A percentile compares a stretch with the other conserved stretches of the same genome.
phyloP scores from a whole-genome alignment of 2,329 filamentous ascomycete species.

The Paraconiothyrium brasiliense region DNA sequence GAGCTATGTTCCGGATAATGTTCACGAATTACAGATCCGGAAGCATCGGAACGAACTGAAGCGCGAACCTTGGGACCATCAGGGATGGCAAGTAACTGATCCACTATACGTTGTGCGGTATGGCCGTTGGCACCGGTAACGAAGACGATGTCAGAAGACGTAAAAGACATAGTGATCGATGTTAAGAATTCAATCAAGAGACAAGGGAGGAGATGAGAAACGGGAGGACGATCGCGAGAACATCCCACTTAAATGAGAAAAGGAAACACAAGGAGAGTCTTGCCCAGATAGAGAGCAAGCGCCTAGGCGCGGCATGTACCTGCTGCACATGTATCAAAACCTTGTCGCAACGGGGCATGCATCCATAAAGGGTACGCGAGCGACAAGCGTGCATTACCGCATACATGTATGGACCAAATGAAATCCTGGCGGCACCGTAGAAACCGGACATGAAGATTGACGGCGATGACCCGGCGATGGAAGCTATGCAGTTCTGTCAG shows the following conservation, averaged over 20 bases:
- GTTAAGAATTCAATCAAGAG: neutral
- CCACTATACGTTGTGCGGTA: slow-evolving; percentile 11
- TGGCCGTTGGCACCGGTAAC: slow-evolving; percentile 17
- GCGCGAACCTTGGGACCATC: slow-evolving; percentile 16
- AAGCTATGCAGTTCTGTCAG: no score
- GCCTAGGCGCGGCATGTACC: neutral
- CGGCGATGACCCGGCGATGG: no score
- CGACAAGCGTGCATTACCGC: neutral
- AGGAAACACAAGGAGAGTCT: neutral
- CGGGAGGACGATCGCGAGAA: neutral
- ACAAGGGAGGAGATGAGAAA: neutral
- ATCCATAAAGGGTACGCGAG: neutral
- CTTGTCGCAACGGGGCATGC: neutral
- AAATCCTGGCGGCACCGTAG: neutral
- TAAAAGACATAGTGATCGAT: slow-evolving; percentile 6
- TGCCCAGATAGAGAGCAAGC: neutral
- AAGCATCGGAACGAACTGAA: slow-evolving; percentile 14
- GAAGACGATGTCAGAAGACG: slow-evolving; percentile 9
- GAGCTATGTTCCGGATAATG: slow-evolving; percentile 6
- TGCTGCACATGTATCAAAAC: neutral
- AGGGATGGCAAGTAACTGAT: slow-evolving; percentile 10
- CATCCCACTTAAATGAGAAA: neutral
- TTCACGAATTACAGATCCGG: neutral
- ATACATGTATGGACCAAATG: neutral
- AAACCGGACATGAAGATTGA: no score